Evolutionary conservation across 257 asterid species (phyloP), one percentile per base, ranked within the genome.

Genomic region (Penstemon davidsonii): DNA sequence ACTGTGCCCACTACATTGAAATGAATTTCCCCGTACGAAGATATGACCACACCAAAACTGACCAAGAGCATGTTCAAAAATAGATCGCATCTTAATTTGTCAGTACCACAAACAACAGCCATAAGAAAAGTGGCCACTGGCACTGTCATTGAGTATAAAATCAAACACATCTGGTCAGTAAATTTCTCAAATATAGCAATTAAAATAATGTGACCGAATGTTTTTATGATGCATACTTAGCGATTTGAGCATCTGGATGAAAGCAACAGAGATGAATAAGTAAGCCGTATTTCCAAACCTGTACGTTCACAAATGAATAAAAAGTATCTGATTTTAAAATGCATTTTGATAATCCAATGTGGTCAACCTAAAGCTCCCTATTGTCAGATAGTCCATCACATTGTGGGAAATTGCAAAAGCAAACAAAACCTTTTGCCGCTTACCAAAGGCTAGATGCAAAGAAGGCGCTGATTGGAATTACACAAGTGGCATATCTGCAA

Each of bases 171-270:
- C 36, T 41, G 63, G 75, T 81, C 63, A 84, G 80, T 58, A 57
- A 33, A 64, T 12, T 62, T 59, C 62, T 46, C 38, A 45, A 36
- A 61, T 38, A 64, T 46, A 71, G 54, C 50, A 44, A 71, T 45
- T 45, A 42, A 56, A 67, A 43, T 13, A 64, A 46, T 50, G 42
- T 58, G 60, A 8, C 45, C 63, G 59, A 55, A 72, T 55, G 55
- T 57, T 25, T 0, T 61, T 33, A 62, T 40, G 8, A 55, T 25
- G 66, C 96, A 65, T 94, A 94, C 99, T 94, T 68, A 94, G 81
- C 75, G 99, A 96, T 89, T 94, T 94, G 70, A 94, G 99, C 99
- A 94, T 90, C 88, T 94, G 99, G 82, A 94, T 94, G 95, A 94
- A 94, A 63, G 99, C 99, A 63, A 94, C 99, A 18, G 99, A 94